phyloP scores from a whole-genome alignment of 805 yeast species.

The Yamadazyma insecticola region DNA sequence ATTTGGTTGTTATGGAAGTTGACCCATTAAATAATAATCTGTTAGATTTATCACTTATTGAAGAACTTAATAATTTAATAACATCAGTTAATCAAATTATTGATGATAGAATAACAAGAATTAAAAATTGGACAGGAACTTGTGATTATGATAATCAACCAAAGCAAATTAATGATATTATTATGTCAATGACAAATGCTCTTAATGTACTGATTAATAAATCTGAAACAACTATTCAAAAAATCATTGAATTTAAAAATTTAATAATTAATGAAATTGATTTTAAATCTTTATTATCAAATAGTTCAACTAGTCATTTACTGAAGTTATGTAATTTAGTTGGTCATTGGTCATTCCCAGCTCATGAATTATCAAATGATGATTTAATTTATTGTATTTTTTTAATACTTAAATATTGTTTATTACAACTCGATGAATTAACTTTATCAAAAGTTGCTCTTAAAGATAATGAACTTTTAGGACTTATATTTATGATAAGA shows the following conservation, averaged over 20 bases:
- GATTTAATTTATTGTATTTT: constrained; percentile 61
- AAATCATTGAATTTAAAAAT: constrained; percentile 19
- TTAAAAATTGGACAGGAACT: constrained; percentile 43
- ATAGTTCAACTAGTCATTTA: constrained; percentile 20
- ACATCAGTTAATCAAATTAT: constrained; percentile 19
- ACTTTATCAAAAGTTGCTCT: constrained; percentile 16
- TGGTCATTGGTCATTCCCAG: constrained; percentile 66
- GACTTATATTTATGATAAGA: constrained; percentile 62
- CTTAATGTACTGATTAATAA: constrained; percentile 22
- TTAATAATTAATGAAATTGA: constrained; percentile 24
- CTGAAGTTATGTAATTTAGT: constrained; percentile 35
- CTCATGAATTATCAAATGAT: constrained; percentile 59
- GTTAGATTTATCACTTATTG: neutral
- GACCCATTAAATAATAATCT: neutral
- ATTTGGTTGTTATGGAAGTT: constrained; percentile 19
- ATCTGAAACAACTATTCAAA: constrained; percentile 16
- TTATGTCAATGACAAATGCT: constrained; percentile 34
- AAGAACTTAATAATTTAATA: constrained; percentile 6
- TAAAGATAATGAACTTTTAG: constrained; percentile 52
- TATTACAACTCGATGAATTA: constrained; percentile 19
- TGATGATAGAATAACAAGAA: constrained; percentile 29
- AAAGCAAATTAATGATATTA: constrained; percentile 16
- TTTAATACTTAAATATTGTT: constrained; percentile 47
- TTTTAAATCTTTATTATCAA: constrained; percentile 23
- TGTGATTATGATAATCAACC: constrained; percentile 9